phyloP scores from a whole-genome alignment of 495 filamentous ascomycete species.

The Tuber borchii region DNA sequence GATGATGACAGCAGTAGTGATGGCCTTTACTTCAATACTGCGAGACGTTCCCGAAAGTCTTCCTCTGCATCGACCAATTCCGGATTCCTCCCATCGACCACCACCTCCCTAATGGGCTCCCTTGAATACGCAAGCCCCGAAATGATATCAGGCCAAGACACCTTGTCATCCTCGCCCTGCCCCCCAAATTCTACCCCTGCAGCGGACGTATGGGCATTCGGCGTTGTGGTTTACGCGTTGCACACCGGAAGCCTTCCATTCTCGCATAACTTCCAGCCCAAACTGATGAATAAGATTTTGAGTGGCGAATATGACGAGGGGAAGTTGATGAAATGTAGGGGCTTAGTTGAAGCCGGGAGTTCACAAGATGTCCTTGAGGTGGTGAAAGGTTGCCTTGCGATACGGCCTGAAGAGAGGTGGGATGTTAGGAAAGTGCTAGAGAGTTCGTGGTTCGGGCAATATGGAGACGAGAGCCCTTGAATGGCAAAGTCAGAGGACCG shows the following conservation, averaged over 20 bases:
- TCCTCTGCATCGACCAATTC: slow-evolving; percentile 41
- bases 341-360: slow-evolving; percentile 34
- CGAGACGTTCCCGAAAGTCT: slow-evolving; percentile 25
- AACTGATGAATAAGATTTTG: slow-evolving; percentile 56
- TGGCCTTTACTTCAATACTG: slow-evolving; percentile 21
- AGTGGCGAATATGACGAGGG: slow-evolving; percentile 57
- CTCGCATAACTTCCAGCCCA: slow-evolving; percentile 55
- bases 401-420: slow-evolving; percentile 51
- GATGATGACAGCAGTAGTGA: slow-evolving; percentile 42
- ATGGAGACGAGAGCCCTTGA: slow-evolving; percentile 31
- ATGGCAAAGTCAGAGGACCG: background rate
- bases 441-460: slow-evolving; percentile 52
- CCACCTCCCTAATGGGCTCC: slow-evolving; percentile 40
- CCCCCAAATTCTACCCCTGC: slow-evolving; percentile 49
- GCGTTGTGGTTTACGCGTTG: slow-evolving; percentile 59
- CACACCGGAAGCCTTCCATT: slow-evolving; percentile 64
- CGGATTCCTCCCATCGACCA: slow-evolving; percentile 31
- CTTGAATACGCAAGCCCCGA: slow-evolving; percentile 38
- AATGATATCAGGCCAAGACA: slow-evolving; percentile 21
- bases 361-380: slow-evolving; percentile 48
- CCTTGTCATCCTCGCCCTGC: background rate
- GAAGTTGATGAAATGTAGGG: slow-evolving; percentile 43
- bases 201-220: slow-evolving; percentile 68
- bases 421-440: slow-evolving; percentile 51
- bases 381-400: slow-evolving; percentile 51